phyloP scores from a whole-genome alignment of 306 rosid species.

The Begonia loranthoides region DNA sequence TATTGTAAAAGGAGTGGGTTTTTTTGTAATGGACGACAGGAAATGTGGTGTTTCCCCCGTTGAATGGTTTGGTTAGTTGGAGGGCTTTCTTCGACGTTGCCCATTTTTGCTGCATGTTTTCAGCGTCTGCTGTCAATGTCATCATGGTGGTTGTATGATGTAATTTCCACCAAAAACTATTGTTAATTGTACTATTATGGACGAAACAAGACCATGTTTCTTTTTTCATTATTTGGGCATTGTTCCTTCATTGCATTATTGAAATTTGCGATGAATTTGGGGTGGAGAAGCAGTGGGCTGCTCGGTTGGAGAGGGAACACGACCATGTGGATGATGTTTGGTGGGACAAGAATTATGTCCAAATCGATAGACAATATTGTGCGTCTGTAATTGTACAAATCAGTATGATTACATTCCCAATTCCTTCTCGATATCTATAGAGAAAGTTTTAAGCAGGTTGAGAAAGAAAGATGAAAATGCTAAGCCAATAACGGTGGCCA shows the following conservation, averaged over 20 bases:
- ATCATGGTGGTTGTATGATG: background rate
- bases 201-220: background rate
- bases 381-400: background rate
- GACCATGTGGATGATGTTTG: conserved; percentile 1
- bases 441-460: no score
- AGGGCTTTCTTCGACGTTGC: background rate
- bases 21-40: conserved; percentile 56
- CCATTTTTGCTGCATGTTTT: background rate
- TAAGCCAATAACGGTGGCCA: no score
- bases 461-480: no score
- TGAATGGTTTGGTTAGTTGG: conserved; percentile 48
- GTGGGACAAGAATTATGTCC: background rate
- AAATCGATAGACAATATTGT: background rate
- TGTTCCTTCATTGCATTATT: background rate
- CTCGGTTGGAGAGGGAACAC: conserved; percentile 1
- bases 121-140: background rate
- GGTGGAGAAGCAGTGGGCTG: background rate
- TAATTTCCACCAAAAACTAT: background rate
- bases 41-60: conserved; percentile 41
- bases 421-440: no score
- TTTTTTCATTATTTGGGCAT: background rate
- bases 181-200: background rate
- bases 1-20: conserved; percentile 33
- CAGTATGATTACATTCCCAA: no score
- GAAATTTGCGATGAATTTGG: background rate